A percentile compares a stretch with the other conserved stretches of the same genome.
phyloP scores from a whole-genome alignment of 345 rosid species.

The Ailanthus altissimus region DNA sequence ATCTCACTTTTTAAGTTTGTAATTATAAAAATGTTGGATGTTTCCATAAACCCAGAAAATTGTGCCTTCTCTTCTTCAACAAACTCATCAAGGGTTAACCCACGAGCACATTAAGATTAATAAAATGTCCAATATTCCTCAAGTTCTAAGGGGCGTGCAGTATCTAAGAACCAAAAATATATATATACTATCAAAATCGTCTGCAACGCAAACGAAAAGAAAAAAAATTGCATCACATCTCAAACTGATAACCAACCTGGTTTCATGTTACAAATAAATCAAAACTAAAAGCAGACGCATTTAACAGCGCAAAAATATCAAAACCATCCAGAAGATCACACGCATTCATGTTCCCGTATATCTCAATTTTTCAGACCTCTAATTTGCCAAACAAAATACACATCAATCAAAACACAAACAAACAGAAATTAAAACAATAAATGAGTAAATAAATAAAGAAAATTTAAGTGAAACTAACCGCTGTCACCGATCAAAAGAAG shows the following conservation, averaged over 20 bases:
- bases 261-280: conserved; percentile 8
- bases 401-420: background rate
- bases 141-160: background rate
- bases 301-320: background rate
- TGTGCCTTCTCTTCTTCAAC: background rate
- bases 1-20: background rate
- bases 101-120: background rate
- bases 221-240: conserved; percentile 14
- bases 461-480: conserved; percentile 39
- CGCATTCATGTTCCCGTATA: background rate
- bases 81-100: background rate
- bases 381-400: background rate
- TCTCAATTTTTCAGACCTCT: background rate
- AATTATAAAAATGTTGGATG: background rate
- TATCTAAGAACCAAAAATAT: background rate
- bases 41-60: background rate
- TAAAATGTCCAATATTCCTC: background rate
- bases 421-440: background rate
- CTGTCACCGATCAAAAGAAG: conserved; percentile 81
- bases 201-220: background rate
- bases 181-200: no score
- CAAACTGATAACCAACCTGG: background rate
- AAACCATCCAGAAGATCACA: background rate
- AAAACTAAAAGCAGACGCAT: background rate
- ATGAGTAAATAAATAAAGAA: no score